These are phyloP conservation scores for Amylocarpus encephaloides DNA, from an alignment of 2,329 filamentous ascomycete genomes.

Conservation along the genomic window DNA sequence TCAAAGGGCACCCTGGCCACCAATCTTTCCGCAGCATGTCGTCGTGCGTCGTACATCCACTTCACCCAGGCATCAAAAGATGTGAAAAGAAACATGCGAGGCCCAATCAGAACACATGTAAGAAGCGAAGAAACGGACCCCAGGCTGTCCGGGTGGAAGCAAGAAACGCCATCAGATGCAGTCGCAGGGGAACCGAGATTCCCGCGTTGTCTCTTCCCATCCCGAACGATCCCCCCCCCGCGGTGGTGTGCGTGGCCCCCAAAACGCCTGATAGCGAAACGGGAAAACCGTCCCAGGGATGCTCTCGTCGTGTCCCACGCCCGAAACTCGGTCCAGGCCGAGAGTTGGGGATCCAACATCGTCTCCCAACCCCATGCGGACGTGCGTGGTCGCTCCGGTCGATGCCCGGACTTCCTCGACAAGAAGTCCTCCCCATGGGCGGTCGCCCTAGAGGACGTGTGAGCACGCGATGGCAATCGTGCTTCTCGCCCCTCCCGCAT, in stretches of 20 bases:
- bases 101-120: too few relatives aligned
- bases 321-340: neutral
- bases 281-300: neutral
- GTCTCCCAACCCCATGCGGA: neutral
- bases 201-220: neutral
- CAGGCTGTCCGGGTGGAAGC: neutral
- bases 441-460: neutral
- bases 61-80: too few relatives aligned
- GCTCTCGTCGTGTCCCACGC: neutral
- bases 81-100: too few relatives aligned
- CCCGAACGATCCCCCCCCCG: neutral
- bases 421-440: neutral
- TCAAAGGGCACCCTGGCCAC: too few relatives aligned
- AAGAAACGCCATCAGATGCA: constrained; percentile 4
- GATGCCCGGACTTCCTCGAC: constrained; percentile 1
- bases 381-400: neutral
- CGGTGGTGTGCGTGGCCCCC: neutral
- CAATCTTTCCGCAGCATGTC: too few relatives aligned
- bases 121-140: too few relatives aligned
- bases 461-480: constrained; percentile 1
- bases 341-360: neutral
- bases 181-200: neutral
- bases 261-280: constrained; percentile 9
- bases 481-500: neutral
- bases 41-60: too few relatives aligned